Evolutionary conservation across 805 yeast species (phyloP), one percentile per base, ranked within the genome.

Genomic region (Starmerella floricola): DNA sequence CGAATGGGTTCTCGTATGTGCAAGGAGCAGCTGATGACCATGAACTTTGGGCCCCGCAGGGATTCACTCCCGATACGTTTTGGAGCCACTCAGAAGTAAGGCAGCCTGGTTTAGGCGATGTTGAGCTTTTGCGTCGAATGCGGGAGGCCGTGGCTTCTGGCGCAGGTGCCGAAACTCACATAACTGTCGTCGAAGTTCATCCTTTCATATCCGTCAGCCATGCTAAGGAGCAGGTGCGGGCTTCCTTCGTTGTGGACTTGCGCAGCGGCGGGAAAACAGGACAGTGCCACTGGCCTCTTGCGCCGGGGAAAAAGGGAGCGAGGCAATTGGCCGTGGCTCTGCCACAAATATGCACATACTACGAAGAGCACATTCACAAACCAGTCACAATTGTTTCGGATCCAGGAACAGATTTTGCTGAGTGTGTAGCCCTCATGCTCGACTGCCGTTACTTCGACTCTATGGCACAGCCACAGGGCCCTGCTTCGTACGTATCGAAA

Each of bases 21-120:
- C 95, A 85, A 59, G 96, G 96, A 1, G 91, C 95, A 0, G 95
- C 91, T 0, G 96, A 86, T 59, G 95, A 87, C 54, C 94, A 86
- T 57, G 96, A 86, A 54, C 63, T 78, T 10, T 86, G 95, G 96
- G 71, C 79, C 0, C 64, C 70, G 4, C 62, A 67, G 0, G 18
- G 24, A 2, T 58, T 84, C 24, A 69, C 66, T 1, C 75, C 87
- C 0, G 51, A 53, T 0, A 37, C 72, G 21, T 72, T 80, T 37
- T 84, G 94, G 93, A 40, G 55, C 3, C 55, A 71, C 44, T 38
- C 56, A 2, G 59, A 56, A 3, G 53, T 71, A 16, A 47, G 55
- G 2, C 59, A 63, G 8, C 48, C 34, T 5, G 37, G 40, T 3
- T 40, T 54, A 3, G 42, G 63, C 12, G 71, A 66, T 13, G 50